A percentile compares a stretch with the other conserved stretches of the same genome.
phyloP scores from a whole-genome alignment of 208 protist genomes.

The Histomonas meleagridis region DNA sequence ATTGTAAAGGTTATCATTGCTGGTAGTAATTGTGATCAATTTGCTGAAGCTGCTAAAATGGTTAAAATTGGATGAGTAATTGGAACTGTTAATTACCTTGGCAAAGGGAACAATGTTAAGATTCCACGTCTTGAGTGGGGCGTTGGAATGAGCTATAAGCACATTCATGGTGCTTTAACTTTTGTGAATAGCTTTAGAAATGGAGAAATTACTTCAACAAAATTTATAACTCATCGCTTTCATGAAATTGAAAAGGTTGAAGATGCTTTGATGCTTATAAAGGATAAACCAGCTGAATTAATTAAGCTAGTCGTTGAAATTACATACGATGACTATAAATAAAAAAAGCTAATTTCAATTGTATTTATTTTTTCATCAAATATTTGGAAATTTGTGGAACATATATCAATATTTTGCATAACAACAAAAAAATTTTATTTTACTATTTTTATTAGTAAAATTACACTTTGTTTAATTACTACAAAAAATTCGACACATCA shows the following conservation, averaged over 20 bases:
- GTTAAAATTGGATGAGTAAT: neutral
- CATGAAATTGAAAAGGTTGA: neutral
- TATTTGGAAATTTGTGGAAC: too few relatives aligned
- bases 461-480: too few relatives aligned
- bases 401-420: too few relatives aligned
- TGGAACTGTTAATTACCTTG: conserved; percentile 1
- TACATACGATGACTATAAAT: neutral
- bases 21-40: neutral
- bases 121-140: conserved; percentile 20
- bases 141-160: neutral
- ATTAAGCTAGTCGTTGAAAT: conserved; percentile 36
- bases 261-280: neutral
- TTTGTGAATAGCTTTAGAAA: neutral
- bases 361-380: too few relatives aligned
- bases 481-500: too few relatives aligned
- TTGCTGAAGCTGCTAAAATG: conserved; percentile 21
- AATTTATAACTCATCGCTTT: neutral
- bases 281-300: conserved; percentile 21
- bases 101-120: neutral
- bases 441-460: too few relatives aligned
- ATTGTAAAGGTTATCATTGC: neutral
- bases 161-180: conserved; percentile 16
- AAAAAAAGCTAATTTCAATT: too few relatives aligned
- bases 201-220: neutral
- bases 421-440: too few relatives aligned